These are phyloP conservation scores for Aspergillus tubingensis DNA, from an alignment of 2,329 filamentous ascomycete genomes.

Conservation along the genomic window DNA sequence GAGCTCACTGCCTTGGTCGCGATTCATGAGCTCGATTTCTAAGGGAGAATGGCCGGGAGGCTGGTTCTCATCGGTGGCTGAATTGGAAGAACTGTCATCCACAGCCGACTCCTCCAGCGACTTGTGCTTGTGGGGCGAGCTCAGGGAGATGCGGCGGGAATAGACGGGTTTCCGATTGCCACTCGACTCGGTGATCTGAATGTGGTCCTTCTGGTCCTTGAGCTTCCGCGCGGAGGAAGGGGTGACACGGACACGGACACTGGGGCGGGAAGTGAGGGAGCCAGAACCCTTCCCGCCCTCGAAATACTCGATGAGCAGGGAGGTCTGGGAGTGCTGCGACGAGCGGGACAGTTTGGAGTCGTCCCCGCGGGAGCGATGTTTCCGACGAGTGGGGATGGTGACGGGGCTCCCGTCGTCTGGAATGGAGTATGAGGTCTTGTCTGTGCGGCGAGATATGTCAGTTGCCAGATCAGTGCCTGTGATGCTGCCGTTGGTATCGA, in stretches of 20 bases:
- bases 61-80: constrained; percentile 76
- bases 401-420: constrained; percentile 70
- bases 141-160: constrained; percentile 67
- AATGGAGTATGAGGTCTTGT: constrained; percentile 53
- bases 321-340: constrained; percentile 73
- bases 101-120: constrained; percentile 36
- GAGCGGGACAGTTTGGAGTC: constrained; percentile 53
- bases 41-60: constrained; percentile 70
- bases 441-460: constrained; percentile 53
- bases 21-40: constrained; percentile 81
- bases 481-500: constrained; percentile 48
- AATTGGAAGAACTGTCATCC: constrained; percentile 75
- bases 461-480: constrained; percentile 52
- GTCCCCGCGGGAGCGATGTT: constrained; percentile 59
- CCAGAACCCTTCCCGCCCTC: constrained; percentile 69
- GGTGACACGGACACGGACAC: constrained; percentile 77
- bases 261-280: constrained; percentile 68
- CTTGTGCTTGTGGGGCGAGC: constrained; percentile 42
- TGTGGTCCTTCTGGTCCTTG: constrained; percentile 65
- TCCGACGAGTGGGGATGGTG: constrained; percentile 73
- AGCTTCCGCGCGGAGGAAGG: constrained; percentile 66
- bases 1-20: constrained; percentile 67
- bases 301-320: constrained; percentile 91
- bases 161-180: constrained; percentile 71
- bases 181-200: constrained; percentile 82